Base-by-base conservation (phyloP, 2,329 filamentous ascomycete species). In the Arachnomyces sp. region DNA sequence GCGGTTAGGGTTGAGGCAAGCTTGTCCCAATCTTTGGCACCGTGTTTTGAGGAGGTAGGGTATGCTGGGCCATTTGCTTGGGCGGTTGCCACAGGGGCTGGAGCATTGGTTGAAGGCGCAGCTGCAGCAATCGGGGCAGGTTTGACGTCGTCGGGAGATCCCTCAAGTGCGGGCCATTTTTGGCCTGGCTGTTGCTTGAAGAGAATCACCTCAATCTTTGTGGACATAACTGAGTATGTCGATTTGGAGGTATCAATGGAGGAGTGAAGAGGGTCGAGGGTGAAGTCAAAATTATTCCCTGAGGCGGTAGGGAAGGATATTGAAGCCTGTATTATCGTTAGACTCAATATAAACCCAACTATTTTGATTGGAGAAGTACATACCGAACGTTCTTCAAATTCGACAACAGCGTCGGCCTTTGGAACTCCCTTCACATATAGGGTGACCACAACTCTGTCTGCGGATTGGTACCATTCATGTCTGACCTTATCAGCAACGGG, bases 21-120 rank as follows among this genome's bases (percentile, higher is more conserved):
- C 46, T 80, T 84, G 58, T 98, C 92, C 92, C 92, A 98, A 64
- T 98, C 76, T 65, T 94, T 94, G 2, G 84, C 78, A 0, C 89
- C 90, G 1, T 67, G 73, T 46, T 80, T 82, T 9, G 90, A 92
- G 1, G 89, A 95, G 0, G 88, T 90, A 1, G 92, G 90, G 58
- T 96, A 95, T 0, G 72, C 64, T 0, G 82, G 84, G 1, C 60
- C 66, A 20, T 63, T 52, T n/a, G 52, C 20, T 9, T 25, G 20
- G 5, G 20, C 33, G 8, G 51, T 25, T 16, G 56, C 39, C 9
- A 47, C 40, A 16, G 39, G 25, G 30, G 43, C 20, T 28, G 40
- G 18, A 29, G 49, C 25, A n/a, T 47, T 30, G 4, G 51, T 34
- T 0, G 49, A 12, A 39, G 58, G 11, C 20, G 43, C 20, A 38